Evolutionary conservation across 2,329 filamentous ascomycete species (phyloP).

Genomic region (Colletotrichum spinosum): DNA sequence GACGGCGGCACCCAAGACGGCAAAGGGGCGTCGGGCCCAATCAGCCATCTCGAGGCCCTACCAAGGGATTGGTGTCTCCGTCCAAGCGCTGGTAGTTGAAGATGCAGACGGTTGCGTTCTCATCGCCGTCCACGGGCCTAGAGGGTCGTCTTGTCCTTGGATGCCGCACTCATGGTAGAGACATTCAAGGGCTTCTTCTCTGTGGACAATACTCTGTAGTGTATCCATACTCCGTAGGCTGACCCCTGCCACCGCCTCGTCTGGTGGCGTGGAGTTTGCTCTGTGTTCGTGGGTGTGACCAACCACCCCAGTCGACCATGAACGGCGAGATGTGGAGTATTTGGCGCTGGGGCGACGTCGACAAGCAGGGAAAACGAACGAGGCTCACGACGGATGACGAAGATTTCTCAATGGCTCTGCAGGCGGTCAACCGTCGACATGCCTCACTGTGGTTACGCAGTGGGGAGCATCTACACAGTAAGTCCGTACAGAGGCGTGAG

Average conservation of each 20-base stretch:
- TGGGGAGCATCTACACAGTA: not conserved
- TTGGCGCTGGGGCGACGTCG: slow-evolving; percentile 27
- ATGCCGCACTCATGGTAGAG: slow-evolving; percentile 1
- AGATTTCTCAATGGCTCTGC: slow-evolving; percentile 9
- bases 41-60: slow-evolving; percentile 27
- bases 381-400: slow-evolving; percentile 35
- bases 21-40: slow-evolving; percentile 30
- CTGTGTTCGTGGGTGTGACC: slow-evolving; percentile 33
- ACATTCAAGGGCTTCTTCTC: slow-evolving; percentile 16
- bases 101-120: slow-evolving; percentile 31
- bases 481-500: not conserved
- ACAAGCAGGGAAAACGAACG: slow-evolving; percentile 30
- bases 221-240: too few relatives aligned
- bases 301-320: slow-evolving; percentile 22
- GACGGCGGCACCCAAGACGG: slow-evolving; percentile 29
- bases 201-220: slow-evolving; percentile 10
- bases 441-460: slow-evolving; percentile 12
- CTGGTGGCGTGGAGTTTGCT: slow-evolving; percentile 35
- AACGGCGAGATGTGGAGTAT: slow-evolving; percentile 24
- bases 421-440: slow-evolving; percentile 24
- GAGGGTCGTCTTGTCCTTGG: slow-evolving; percentile 21
- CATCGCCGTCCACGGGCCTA: slow-evolving; percentile 9
- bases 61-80: slow-evolving; percentile 14
- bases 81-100: slow-evolving; percentile 23
- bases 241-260: slow-evolving; percentile 35